These are phyloP conservation scores for Eucalyptus cloeziana DNA, from an alignment of 345 rosid species.

Conservation along the genomic window DNA sequence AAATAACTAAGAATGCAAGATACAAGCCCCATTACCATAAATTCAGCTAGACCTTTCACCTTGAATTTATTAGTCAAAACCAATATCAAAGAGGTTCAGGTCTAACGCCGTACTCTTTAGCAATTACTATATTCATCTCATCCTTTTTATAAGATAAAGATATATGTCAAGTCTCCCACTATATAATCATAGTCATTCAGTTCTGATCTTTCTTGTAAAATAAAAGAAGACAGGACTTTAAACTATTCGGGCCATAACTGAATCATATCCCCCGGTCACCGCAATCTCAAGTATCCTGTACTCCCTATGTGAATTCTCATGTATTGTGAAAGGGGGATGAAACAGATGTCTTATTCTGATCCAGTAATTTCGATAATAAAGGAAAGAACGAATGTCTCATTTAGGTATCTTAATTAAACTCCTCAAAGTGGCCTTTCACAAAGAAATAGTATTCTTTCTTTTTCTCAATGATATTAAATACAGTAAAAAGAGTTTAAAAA, in stretches of 20 bases:
- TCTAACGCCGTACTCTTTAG: not conserved
- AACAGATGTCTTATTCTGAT: not conserved
- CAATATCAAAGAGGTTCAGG: not conserved
- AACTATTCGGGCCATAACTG: not conserved
- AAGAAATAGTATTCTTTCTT: not conserved
- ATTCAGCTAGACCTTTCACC: not conserved
- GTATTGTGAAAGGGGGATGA: not conserved
- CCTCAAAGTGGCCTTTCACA: not conserved
- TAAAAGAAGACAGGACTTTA: not conserved
- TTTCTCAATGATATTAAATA: not conserved
- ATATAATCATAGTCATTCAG: not conserved
- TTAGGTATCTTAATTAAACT: not conserved
- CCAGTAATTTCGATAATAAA: not conserved
- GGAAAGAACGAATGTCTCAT: not conserved
- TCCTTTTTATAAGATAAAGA: not conserved
- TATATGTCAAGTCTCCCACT: not conserved
- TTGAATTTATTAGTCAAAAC: not conserved
- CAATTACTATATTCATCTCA: not conserved
- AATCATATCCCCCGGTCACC: not conserved
- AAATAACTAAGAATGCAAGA: not conserved
- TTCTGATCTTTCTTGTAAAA: not conserved
- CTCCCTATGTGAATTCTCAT: not conserved
- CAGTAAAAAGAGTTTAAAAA: not conserved
- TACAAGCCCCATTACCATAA: not conserved
- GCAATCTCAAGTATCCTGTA: not conserved